Evolutionary conservation across 768 basidiomycete species (phyloP), one percentile per base, ranked within the genome.

Genomic region (Leucocoprinus birnbaumii): DNA sequence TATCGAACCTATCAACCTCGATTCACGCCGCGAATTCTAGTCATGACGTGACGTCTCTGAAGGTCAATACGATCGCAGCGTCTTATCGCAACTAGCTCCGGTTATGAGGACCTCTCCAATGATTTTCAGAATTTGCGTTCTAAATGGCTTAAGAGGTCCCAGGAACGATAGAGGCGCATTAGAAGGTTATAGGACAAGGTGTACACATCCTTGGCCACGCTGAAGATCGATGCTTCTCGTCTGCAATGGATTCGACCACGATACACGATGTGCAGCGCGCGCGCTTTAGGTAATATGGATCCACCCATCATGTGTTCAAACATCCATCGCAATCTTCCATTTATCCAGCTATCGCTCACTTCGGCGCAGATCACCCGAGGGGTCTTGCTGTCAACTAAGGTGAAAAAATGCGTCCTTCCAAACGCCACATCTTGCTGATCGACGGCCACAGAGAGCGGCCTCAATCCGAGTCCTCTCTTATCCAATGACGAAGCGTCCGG

Each of bases 341-440:
- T 22, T 7, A 16, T 9, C 45, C 45, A 11, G n/a, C n/a, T n/a
- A 47, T 7, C 38, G 7, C 35, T 18, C 13, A n/a, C n/a, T 16
- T 8, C 24, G 41, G 16, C 22, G 8, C 27, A 26, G 40, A 42
- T 43, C 13, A 18, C n/a, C 16, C 40, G n/a, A 43, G 50, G 24
- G 40, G 22, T 38, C 38, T 19, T 26, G 31, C 19, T 46, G 45
- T 27, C 46, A 55, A n/a, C n/a, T 41, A 55, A 55, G 24, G 37
- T 48, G 18, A 37, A 38, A n/a, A 25, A 25, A 55, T 48, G 46
- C 35, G n/a, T 18, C 25, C 45, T 31, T 48, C 35, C 46, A 24
- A 41, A 41, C 37, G 53, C 53, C 53, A 40, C 38, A 21, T 14
- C 25, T 21, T 13, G 24, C 35, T 41, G 46, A 42, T 55, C 47